Base-by-base conservation (phyloP, 345 rosid genomes). In the Eutrema japonicum region DNA sequence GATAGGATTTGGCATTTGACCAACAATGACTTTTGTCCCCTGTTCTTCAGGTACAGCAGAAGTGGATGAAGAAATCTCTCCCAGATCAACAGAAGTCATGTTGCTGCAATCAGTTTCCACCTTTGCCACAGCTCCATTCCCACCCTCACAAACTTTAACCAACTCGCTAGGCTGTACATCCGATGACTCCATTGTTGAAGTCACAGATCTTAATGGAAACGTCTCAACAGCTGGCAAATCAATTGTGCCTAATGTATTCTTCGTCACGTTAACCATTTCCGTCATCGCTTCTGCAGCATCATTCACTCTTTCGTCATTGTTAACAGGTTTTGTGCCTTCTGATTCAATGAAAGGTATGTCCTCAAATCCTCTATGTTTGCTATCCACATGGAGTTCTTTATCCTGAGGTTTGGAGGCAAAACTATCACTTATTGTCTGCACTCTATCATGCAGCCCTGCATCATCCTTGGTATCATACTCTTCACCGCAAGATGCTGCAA, bases 181-280 rank as follows among this genome's bases (percentile, higher is more conserved):
- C 10, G 59, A 58, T 56, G 54, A 46, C 13, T 61, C 78, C 70
- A 75, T 41, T 18, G 74, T 51, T n/a, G 77, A 64, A 61, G 88
- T 79, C 52, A 7, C 76, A 68, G 74, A 43, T 13, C 61, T 76
- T 41, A 86, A 5, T 6, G 90, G 96, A 66, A 86, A 86, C 32
- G 88, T 78, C 76, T 86, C 90, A 9, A 80, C 83, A 46, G 75
- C 85, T 35, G 65, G 51, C 42, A 71, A 30, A 48, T 65, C 81
- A 74, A 50, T 52, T 73, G 71, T 1, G 33, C 49, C 62, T 43
- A 36, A 33, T 49, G 41, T 40, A 43, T 50, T 53, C 62, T 50
- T 16, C 5, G 55, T 43, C 38, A 69, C 26, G 37, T 76, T 75
- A 41, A 36, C 41, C 59, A 47, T 35, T 57, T 70, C 53, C 41